Evolutionary conservation across 2,329 filamentous ascomycete genomes (phyloP).

Genomic region (Myriosclerotinia curreyana): DNA sequence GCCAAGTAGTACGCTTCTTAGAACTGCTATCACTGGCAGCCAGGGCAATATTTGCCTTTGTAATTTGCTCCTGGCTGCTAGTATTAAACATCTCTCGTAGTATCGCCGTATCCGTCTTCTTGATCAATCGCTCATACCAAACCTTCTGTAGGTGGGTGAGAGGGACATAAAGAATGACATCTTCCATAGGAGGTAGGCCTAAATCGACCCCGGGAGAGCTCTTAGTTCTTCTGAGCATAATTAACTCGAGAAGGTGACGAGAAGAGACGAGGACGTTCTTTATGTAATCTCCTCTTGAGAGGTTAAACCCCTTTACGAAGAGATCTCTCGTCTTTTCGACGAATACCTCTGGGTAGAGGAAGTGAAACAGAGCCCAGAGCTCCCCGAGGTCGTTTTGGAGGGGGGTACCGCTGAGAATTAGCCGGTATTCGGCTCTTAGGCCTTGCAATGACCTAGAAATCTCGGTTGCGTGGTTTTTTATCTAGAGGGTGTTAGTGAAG

Average conservation of each 20-base stretch:
- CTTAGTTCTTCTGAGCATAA: slow-evolving; percentile 60
- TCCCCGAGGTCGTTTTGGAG: slow-evolving; percentile 58
- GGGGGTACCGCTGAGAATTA: slow-evolving; percentile 47
- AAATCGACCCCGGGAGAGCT: slow-evolving; percentile 52
- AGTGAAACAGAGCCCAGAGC: slow-evolving; percentile 56
- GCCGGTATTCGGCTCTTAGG: slow-evolving; percentile 39
- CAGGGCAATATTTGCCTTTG: slow-evolving; percentile 38
- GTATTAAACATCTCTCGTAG: slow-evolving; percentile 52
- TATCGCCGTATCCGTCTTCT: slow-evolving; percentile 49
- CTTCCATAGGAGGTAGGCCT: slow-evolving; percentile 54
- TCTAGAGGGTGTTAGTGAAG: slow-evolving; percentile 13
- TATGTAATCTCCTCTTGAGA: slow-evolving; percentile 53
- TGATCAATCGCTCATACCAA: slow-evolving; percentile 57
- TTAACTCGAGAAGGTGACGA: slow-evolving; percentile 50
- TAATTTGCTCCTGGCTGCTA: slow-evolving; percentile 45
- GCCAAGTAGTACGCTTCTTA: slow-evolving; percentile 43
- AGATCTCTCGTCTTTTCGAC: slow-evolving; percentile 47
- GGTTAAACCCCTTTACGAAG: slow-evolving; percentile 56
- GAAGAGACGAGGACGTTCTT: slow-evolving; percentile 52
- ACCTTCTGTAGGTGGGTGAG: slow-evolving; percentile 56
- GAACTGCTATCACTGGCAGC: slow-evolving; percentile 29
- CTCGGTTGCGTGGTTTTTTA: slow-evolving; percentile 44
- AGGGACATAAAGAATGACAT: slow-evolving; percentile 55
- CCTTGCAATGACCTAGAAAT: slow-evolving; percentile 39
- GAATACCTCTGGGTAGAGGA: slow-evolving; percentile 59